Base-by-base conservation (phyloP, 768 basidiomycete genomes). In the Pleurotus citrinopileatus region DNA sequence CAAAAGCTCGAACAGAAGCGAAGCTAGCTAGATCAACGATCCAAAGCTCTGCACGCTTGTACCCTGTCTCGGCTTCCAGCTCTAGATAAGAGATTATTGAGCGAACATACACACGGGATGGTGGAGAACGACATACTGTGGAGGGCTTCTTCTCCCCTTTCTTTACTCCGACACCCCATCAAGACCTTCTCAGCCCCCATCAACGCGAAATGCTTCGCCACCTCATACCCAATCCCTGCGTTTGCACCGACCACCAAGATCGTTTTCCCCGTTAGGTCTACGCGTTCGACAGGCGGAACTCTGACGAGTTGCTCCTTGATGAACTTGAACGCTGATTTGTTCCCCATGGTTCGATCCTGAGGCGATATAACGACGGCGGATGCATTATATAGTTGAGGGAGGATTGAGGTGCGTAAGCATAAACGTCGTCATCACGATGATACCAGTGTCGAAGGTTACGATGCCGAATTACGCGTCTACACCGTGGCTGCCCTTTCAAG, bases 171-270 rank as follows among this genome's bases (percentile, higher is more conserved):
- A 54, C 73, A 78, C 3, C 64, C 73, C n/a, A 79, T 27, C 20
- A 79, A 69, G 3, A 78, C 60, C 46, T 63, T 66, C 1, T 46
- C 69, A 13, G 77, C 67, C 34, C 70, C 70, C 78, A 79, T 75
- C 2, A 55, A 42, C 0, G 76, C 77, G 36, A 80, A 74, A 52
- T 79, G 73, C 53, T 73, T 76, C 7, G 72, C 64, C 1, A 75
- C 70, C 57, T 80, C 77, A 36, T 77, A 70, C 0, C 80, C 79
- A 4, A 81, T 53, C 1, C 80, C 83, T 19, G 68, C 68, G 57
- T 84, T 84, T 1, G 81, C 78, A 5, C 72, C 74, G 25, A 73
- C 69, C 17, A 84, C 72, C 20, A 83, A 50, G 12, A 82, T 68
- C 4, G 77, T 79, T 60, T 76, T 78, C 3, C 74, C 75, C 7